Percentiles rank a stretch among this genome's conserved stretches.
Conservation (phyloP, 2,329 filamentous ascomycete species). For the Alternaria burnsii region DNA sequence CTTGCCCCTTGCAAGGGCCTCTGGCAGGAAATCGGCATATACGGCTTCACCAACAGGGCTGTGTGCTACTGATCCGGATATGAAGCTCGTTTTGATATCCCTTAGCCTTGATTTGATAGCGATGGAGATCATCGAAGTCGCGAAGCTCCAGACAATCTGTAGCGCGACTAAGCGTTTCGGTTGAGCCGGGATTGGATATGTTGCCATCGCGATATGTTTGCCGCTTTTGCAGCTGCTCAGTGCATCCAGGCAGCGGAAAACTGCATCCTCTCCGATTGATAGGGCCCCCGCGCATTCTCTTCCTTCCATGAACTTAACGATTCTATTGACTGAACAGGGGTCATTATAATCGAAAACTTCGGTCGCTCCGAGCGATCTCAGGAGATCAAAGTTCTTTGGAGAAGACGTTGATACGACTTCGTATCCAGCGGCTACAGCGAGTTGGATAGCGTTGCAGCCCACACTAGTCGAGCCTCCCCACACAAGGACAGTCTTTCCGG, state of each 20-base stretch:
- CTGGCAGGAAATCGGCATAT: constrained; percentile 20
- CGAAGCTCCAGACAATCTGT: neutral
- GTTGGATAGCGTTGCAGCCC: constrained; percentile 59
- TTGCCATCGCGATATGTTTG: neutral
- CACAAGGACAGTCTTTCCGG: constrained; percentile 46
- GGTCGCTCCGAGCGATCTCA: constrained; percentile 56
- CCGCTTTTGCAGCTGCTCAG: neutral
- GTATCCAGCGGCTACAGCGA: constrained; percentile 55
- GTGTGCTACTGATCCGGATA: neutral
- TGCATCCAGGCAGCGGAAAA: neutral
- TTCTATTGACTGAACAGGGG: constrained; percentile 32
- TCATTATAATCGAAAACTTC: constrained; percentile 58
- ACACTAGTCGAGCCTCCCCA: constrained; percentile 59
- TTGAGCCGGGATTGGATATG: neutral
- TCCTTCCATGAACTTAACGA: constrained; percentile 47
- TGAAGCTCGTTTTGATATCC: constrained; percentile 1
- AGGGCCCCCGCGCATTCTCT: constrained; percentile 48
- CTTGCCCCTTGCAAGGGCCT: constrained; percentile 18
- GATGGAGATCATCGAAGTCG: constrained; percentile 1
- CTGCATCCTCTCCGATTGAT: constrained; percentile 34
- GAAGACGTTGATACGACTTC: constrained; percentile 58
- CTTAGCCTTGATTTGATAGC: neutral
- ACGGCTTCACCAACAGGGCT: constrained; percentile 4
- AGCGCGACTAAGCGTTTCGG: constrained; percentile 3
- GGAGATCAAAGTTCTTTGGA: constrained; percentile 56